Evolutionary conservation across 2,329 filamentous ascomycete species (phyloP).

Genomic region (Tolypocladium tundrense): DNA sequence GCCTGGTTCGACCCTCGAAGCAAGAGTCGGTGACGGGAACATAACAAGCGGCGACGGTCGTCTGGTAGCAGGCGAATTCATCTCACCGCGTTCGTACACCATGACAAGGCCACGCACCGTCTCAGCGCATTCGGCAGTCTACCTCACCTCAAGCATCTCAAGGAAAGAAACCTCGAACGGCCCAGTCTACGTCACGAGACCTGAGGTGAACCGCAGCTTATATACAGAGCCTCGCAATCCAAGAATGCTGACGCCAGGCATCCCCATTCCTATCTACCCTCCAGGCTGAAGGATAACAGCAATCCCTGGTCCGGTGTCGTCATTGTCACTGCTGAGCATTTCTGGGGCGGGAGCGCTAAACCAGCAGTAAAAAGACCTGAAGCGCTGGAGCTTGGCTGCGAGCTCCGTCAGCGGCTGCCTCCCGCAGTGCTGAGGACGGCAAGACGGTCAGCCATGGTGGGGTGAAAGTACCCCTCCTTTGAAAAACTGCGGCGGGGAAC

Average conservation of each 20-base stretch:
- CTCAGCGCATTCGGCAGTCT: too few species aligned
- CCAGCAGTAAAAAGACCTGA: background rate
- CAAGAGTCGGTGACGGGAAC: background rate
- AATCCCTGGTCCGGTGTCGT: background rate
- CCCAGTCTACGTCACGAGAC: background rate
- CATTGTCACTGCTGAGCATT: background rate
- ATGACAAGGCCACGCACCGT: too few species aligned
- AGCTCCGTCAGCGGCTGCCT: background rate
- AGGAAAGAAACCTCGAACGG: background rate
- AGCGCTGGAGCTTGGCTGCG: background rate
- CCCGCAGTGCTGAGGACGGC: background rate
- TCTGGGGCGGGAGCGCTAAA: background rate
- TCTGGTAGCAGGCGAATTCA: too few species aligned
- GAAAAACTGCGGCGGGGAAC: conserved; percentile 7
- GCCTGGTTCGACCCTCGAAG: background rate
- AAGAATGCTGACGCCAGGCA: background rate
- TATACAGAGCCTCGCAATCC: background rate
- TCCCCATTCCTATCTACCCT: background rate
- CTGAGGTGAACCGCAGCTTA: too few species aligned
- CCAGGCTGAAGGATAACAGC: background rate
- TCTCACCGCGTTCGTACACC: background rate
- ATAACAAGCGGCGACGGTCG: background rate
- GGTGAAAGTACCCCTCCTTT: conserved; percentile 8
- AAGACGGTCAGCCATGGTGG: background rate
- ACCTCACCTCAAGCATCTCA: background rate